Percentiles rank a stretch among this genome's conserved stretches.
phyloP scores from a whole-genome alignment of 192 early-diverging fungal species.

The Mortierella antarctica region DNA sequence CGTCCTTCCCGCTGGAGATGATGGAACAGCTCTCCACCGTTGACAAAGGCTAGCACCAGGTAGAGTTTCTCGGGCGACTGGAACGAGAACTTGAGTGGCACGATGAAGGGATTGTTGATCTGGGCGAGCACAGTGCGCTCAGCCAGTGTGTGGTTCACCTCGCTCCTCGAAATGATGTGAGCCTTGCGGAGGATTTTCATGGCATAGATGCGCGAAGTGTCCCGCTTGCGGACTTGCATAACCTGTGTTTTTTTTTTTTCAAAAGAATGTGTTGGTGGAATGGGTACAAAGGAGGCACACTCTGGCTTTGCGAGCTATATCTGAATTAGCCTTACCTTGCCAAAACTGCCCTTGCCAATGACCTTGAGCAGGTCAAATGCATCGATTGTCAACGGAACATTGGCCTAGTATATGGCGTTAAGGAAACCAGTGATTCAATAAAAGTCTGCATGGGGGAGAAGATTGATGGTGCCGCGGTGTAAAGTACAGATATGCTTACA shows the following conservation, averaged over 20 bases:
- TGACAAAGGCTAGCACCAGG: slow-evolving; percentile 93
- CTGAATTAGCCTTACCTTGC: slow-evolving; percentile 73
- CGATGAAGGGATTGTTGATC: slow-evolving; percentile 94
- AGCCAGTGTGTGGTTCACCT: slow-evolving; percentile 94
- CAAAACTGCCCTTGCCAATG: slow-evolving; percentile 97
- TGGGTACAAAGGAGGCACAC: too few species aligned
- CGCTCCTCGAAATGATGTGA: slow-evolving; percentile 91
- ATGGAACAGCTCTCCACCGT: slow-evolving; percentile 97
- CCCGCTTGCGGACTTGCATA: slow-evolving; percentile 93
- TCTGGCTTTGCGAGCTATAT: too few species aligned
- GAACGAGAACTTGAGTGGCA: slow-evolving; percentile 93
- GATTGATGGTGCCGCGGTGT: too few species aligned
- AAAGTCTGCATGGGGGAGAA: too few species aligned
- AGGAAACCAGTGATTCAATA: not conserved
- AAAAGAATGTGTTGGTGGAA: too few species aligned
- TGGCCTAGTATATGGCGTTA: slow-evolving; percentile 54
- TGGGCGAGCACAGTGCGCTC: slow-evolving; percentile 92
- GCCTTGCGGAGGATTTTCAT: slow-evolving; percentile 97
- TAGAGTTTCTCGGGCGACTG: slow-evolving; percentile 96
- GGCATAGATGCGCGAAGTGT: slow-evolving; percentile 94
- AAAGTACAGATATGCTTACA: slow-evolving; percentile 34
- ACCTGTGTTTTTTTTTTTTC: slow-evolving; percentile 46
- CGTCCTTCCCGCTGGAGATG: slow-evolving; percentile 90
- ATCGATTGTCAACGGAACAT: slow-evolving; percentile 82
- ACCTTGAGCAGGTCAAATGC: slow-evolving; percentile 95